These are phyloP conservation scores for Purpureocillium lavendulum DNA, from an alignment of 2,329 filamentous ascomycete species.

Conservation along the genomic window DNA sequence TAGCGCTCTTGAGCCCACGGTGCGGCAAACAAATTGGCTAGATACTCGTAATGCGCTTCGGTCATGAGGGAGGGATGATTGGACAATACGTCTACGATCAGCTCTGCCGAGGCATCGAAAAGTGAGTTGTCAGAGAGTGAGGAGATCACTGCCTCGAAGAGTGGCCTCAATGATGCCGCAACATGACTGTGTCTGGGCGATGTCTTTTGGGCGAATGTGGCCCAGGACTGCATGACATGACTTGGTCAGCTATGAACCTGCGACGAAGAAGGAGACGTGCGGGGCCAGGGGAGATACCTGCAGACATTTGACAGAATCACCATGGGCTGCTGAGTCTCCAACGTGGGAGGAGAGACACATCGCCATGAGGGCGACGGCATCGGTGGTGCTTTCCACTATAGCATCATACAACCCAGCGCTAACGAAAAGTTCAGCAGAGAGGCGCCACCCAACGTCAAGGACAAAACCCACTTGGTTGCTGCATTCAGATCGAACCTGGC, in stretches of 20 bases:
- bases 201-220: constrained; percentile 61
- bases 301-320: constrained; percentile 51
- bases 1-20: constrained; percentile 51
- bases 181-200: constrained; percentile 49
- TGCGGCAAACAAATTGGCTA: constrained; percentile 53
- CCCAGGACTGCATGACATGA: constrained; percentile 50
- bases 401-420: constrained; percentile 29
- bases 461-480: constrained; percentile 40
- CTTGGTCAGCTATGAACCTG: no score
- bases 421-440: constrained; percentile 7
- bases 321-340: constrained; percentile 28
- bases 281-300: constrained; percentile 34
- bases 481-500: constrained; percentile 55
- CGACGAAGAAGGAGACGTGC: no score
- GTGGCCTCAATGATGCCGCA: constrained; percentile 47
- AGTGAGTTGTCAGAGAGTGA: constrained; percentile 51
- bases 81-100: constrained; percentile 56
- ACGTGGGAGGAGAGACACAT: constrained; percentile 23
- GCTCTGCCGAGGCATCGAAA: constrained; percentile 52
- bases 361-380: constrained; percentile 31
- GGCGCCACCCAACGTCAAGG: neutral
- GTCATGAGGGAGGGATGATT: constrained; percentile 58
- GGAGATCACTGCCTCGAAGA: constrained; percentile 51
- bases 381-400: constrained; percentile 30
- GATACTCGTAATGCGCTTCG: constrained; percentile 44